Evolutionary conservation across 192 early-diverging fungal species (phyloP).

Genomic region (Backusella morwellensis): DNA sequence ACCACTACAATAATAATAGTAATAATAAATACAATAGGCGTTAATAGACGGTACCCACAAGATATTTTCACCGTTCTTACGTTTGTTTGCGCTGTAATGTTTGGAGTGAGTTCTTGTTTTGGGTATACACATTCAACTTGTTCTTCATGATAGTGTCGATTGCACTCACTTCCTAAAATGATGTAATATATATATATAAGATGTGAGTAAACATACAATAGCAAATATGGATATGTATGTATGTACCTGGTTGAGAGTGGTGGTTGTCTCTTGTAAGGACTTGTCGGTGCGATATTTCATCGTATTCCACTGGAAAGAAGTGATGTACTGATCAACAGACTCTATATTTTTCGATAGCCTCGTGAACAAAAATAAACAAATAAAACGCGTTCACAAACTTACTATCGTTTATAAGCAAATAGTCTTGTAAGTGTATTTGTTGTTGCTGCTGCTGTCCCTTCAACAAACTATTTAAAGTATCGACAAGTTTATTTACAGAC

Average conservation of each 20-base stretch:
- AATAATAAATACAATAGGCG: background rate
- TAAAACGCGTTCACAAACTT: constrained; percentile 30
- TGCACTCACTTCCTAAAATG: constrained; percentile 73
- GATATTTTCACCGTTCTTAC: constrained; percentile 40
- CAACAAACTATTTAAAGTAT: constrained; percentile 78
- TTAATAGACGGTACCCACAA: background rate
- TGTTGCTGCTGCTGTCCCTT: constrained; percentile 46
- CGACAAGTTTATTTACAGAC: constrained; percentile 77
- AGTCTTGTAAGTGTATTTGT: constrained; percentile 50
- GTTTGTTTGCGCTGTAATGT: constrained; percentile 81
- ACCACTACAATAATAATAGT: constrained; percentile 46
- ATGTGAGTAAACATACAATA: background rate
- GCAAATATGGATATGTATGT: background rate
- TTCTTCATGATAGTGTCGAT: constrained; percentile 91
- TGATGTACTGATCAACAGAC: constrained; percentile 83
- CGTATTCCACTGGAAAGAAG: constrained; percentile 91
- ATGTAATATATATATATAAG: background rate
- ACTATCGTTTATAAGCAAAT: constrained; percentile 82
- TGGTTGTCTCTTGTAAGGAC: constrained; percentile 80
- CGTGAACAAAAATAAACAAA: constrained; percentile 7
- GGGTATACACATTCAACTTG: constrained; percentile 85
- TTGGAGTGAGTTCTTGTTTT: constrained; percentile 77
- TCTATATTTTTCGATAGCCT: constrained; percentile 47
- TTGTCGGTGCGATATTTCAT: constrained; percentile 97
- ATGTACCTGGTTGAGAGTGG: constrained; percentile 71